Percentiles rank a stretch among this genome's conserved stretches.
Conservation (phyloP, 2,329 filamentous ascomycete genomes). For the Septoria linicola region DNA sequence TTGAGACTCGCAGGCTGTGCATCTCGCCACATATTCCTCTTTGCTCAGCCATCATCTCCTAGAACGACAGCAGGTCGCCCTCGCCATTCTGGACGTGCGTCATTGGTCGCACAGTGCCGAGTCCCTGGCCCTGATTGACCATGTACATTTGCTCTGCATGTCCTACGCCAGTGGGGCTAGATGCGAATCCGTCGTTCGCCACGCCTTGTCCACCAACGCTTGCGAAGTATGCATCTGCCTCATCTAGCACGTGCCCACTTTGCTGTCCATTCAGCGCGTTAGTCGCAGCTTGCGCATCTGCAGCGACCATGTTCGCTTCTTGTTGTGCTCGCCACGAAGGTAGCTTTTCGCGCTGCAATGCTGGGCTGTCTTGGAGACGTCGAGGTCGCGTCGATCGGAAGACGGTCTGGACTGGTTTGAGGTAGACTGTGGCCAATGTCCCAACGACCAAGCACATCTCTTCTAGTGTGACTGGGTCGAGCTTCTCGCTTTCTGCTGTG, state of each 20-base stretch:
- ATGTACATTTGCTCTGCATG: constrained; percentile 57
- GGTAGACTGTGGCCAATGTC: constrained; percentile 92
- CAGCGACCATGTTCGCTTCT: constrained; percentile 30
- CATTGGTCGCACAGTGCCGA: constrained; percentile 71
- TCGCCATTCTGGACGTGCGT: constrained; percentile 57
- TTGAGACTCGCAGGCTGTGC: too few relatives aligned
- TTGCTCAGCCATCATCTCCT: constrained; percentile 17
- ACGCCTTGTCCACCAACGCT: constrained; percentile 68
- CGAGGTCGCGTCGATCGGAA: constrained; percentile 85
- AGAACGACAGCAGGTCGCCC: constrained; percentile 40
- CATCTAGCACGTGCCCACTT: constrained; percentile 54
- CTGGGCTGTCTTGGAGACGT: constrained; percentile 76
- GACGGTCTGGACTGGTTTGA: constrained; percentile 96
- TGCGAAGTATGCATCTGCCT: constrained; percentile 88
- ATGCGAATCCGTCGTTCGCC: constrained; percentile 58
- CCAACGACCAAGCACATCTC: constrained; percentile 97
- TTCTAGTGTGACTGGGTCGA: constrained; percentile 86
- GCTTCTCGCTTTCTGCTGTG: constrained; percentile 90
- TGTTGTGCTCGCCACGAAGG: constrained; percentile 54
- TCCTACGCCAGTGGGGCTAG: constrained; percentile 29
- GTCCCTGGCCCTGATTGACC: constrained; percentile 77
- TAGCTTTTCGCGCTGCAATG: constrained; percentile 71
- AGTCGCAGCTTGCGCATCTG: constrained; percentile 62
- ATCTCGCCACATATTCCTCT: too few relatives aligned
- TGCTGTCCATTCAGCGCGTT: constrained; percentile 33